Percentiles rank a stretch among this genome's conserved stretches.
phyloP scores from a whole-genome alignment of 1,139 yeast genomes.

The Pichia sp. region DNA sequence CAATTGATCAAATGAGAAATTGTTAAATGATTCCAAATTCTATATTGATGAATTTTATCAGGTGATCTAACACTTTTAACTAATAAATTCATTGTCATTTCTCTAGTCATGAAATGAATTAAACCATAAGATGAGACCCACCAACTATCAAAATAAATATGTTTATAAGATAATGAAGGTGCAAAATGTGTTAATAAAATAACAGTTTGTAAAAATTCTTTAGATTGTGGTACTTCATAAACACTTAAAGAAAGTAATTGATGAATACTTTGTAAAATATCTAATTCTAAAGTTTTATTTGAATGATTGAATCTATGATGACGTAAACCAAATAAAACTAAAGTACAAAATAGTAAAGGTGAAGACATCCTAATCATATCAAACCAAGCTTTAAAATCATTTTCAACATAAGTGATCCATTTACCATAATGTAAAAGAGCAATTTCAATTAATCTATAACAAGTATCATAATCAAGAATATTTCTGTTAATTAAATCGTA shows the following conservation, averaged over 20 bases:
- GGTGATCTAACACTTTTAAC: slow-evolving; percentile 20
- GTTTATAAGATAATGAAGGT: slow-evolving; percentile 42
- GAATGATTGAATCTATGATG: slow-evolving; percentile 28
- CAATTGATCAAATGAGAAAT: slow-evolving; percentile 63
- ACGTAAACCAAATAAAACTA: slow-evolving; percentile 54
- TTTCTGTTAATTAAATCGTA: slow-evolving; percentile 42
- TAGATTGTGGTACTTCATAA: slow-evolving; percentile 35
- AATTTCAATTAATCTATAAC: slow-evolving; percentile 40
- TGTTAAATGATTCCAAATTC: slow-evolving; percentile 66
- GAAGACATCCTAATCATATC: slow-evolving; percentile 44
- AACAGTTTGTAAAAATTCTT: slow-evolving; percentile 53
- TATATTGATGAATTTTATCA: slow-evolving; percentile 35
- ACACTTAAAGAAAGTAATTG: slow-evolving; percentile 42
- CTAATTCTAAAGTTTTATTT: slow-evolving; percentile 25
- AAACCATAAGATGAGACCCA: slow-evolving; percentile 52
- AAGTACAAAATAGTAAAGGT: slow-evolving; percentile 54
- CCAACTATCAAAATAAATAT: slow-evolving; percentile 53
- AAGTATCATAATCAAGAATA: slow-evolving; percentile 41
- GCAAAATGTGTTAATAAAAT: slow-evolving; percentile 55
- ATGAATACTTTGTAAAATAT: slow-evolving; percentile 31
- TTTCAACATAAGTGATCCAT: slow-evolving; percentile 59
- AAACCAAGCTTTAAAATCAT: slow-evolving; percentile 42
- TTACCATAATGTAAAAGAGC: slow-evolving; percentile 59
- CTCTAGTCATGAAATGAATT: slow-evolving; percentile 48
- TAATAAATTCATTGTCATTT: slow-evolving; percentile 29